Percentiles rank a stretch among this genome's conserved stretches.
phyloP scores from a whole-genome alignment of 371 early-diverging fungal species.

The Chytridium lagenaria region DNA sequence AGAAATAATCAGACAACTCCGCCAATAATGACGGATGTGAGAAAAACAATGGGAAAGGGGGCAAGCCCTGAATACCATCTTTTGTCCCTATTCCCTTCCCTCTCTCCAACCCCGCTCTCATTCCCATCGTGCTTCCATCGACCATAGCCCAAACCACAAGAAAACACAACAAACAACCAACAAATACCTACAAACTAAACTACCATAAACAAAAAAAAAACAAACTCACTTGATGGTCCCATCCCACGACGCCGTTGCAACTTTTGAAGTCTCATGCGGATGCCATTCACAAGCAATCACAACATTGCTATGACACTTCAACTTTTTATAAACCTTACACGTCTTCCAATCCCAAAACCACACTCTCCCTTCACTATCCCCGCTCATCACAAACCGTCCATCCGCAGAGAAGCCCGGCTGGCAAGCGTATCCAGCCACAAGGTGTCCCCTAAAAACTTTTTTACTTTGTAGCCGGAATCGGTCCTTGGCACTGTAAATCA shows the following conservation, averaged over 20 bases:
- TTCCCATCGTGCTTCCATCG: too few species aligned
- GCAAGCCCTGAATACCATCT: too few species aligned
- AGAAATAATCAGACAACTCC: too few species aligned
- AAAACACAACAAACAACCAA: too few species aligned
- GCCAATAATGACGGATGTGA: too few species aligned
- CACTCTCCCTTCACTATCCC: slow-evolving; percentile 91
- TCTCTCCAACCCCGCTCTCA: too few species aligned
- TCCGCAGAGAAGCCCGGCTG: slow-evolving; percentile 93
- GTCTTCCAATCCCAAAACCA: slow-evolving; percentile 98
- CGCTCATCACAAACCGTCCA: slow-evolving; percentile 85
- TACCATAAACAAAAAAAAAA: too few species aligned
- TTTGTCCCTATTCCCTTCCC: too few species aligned
- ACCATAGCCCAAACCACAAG: too few species aligned
- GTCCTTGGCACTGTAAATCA: slow-evolving; percentile 86
- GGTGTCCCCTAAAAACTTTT: slow-evolving; percentile 90
- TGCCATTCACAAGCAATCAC: slow-evolving; percentile 92
- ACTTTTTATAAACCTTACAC: slow-evolving; percentile 79
- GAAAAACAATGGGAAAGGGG: too few species aligned
- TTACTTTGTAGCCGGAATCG: slow-evolving; percentile 87
- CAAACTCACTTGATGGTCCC: slow-evolving; percentile 81
- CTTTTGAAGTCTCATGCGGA: slow-evolving; percentile 91
- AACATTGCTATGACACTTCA: slow-evolving; percentile 90
- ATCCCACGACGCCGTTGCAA: slow-evolving; percentile 97
- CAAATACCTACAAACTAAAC: too few species aligned
- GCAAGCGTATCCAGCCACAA: slow-evolving; percentile 95